These are phyloP conservation scores for Hortaea werneckii DNA, from an alignment of 2,329 filamentous ascomycete genomes.

Conservation along the genomic window DNA sequence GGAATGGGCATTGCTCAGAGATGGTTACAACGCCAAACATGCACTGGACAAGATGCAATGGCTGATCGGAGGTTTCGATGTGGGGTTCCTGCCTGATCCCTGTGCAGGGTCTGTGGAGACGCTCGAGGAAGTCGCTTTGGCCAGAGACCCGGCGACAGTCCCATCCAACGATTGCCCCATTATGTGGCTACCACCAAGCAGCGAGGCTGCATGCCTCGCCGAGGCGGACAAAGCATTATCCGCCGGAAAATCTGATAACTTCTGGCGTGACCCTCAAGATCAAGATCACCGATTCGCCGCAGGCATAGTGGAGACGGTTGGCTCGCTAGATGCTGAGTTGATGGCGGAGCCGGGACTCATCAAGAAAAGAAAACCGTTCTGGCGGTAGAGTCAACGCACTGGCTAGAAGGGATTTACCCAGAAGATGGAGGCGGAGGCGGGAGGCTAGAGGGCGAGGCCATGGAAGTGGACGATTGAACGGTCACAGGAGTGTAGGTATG, in stretches of 20 bases:
- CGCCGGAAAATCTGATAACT: neutral
- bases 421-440: no score
- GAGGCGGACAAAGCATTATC: neutral
- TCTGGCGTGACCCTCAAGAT: no score
- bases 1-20: conserved; percentile 6
- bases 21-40: conserved; percentile 2
- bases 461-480: no score
- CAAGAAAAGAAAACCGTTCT: no score
- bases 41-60: neutral
- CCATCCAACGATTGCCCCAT: neutral
- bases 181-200: neutral
- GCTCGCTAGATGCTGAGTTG: neutral
- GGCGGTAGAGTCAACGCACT: no score
- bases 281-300: no score
- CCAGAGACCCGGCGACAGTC: neutral
- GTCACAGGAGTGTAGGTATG: no score
- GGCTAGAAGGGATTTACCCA: no score
- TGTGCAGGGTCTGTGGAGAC: conserved; percentile 2
- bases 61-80: conserved; percentile 1
- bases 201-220: neutral
- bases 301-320: neutral
- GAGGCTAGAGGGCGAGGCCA: no score
- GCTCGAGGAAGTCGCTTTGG: neutral
- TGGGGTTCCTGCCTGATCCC: conserved; percentile 7
- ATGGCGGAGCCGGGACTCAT: neutral